Evolutionary conservation across 176 grass and related monocot species (phyloP), one percentile per base, ranked within the genome.

Genomic region (Tuctoria greenei): DNA sequence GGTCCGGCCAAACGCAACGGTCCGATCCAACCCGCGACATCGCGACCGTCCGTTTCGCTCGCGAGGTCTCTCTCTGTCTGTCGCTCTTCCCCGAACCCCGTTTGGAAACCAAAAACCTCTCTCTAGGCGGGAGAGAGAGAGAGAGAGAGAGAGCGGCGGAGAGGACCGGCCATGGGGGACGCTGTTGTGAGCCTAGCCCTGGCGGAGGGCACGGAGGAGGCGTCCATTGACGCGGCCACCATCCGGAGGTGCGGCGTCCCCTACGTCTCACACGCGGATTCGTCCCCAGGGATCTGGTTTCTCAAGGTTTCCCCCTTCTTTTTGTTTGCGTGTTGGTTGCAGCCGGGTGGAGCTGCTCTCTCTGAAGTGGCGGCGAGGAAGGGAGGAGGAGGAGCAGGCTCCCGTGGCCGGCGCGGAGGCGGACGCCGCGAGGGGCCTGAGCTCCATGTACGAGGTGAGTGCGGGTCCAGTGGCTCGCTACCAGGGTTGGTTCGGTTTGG

Each of bases 311-410:
- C 36, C 25, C 15, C 45, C 12, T 17, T 35, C 46, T 31, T 38
- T 54, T 38, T 45, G 40, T 21, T 51, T 67, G 25, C 27, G 59
- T 47, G 59, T 47, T 37, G 27, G 42, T 65, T 77, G 49, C 81
- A 97, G 94, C 84, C 88, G 94, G 71, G 70, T 93, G 28, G 75
- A 80, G 76, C 78, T 71, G 85, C 55, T 91, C n/a, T 67, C 61
- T 0, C 73, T 79, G 60, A 44, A 71, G 41, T 67, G 71, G 47
- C 50, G 50, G 64, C 66, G 77, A 24, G 20, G 20, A 24, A 28
- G 51, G 47, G 61, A 64, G 25, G 70, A 72, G 28, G 67, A 84
- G 17, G 74, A 66, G n/a, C n/a, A n/a, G 8, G 46, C 49, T 16
- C 46, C 8, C 36, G 73, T 28, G 20, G 51, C 57, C 23, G 35